Evolutionary conservation across 2,329 filamentous ascomycete species (phyloP).

Genomic region (Escovopsis sp.): DNA sequence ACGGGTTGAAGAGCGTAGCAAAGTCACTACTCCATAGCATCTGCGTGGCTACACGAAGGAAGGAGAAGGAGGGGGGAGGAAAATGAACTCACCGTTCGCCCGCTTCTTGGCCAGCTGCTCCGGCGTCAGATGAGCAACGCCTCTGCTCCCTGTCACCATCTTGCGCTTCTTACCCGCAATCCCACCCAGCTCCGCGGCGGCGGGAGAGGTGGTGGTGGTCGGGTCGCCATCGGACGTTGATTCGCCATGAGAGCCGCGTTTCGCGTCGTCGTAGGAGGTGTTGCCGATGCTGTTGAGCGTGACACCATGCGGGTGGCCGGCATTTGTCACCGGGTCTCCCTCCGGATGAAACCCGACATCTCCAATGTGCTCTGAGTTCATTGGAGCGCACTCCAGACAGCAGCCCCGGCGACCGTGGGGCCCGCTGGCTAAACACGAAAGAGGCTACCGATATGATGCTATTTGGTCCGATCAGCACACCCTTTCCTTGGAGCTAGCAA

Average conservation of each 20-base stretch:
- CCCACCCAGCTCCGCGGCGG: conserved; percentile 1
- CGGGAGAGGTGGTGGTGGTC: not conserved
- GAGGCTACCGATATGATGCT: no score
- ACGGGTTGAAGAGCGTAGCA: not conserved
- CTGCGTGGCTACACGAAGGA: not conserved
- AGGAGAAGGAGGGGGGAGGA: not conserved
- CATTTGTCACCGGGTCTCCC: conserved; percentile 2
- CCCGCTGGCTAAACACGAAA: no score
- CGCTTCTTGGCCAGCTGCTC: conserved; percentile 59
- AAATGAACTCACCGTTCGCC: conserved; percentile 35
- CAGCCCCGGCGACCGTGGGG: no score
- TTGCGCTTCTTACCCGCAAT: conserved; percentile 26
- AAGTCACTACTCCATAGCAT: not conserved
- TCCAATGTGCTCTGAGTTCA: conserved; percentile 2
- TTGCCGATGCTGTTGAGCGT: not conserved
- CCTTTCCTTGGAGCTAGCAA: no score
- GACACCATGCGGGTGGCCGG: not conserved
- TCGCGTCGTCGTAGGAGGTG: not conserved
- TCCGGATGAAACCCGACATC: conserved; percentile 3
- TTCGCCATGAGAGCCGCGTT: no score
- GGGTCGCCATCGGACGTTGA: conserved; percentile 1
- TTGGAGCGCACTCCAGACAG: not conserved
- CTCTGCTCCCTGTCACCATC: conserved; percentile 28
- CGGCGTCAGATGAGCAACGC: conserved; percentile 51
- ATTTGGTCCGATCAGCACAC: no score